Evolutionary conservation across 441 rosid species (phyloP), one percentile per base, ranked within the genome.

Genomic region (Omphalea diandra): DNA sequence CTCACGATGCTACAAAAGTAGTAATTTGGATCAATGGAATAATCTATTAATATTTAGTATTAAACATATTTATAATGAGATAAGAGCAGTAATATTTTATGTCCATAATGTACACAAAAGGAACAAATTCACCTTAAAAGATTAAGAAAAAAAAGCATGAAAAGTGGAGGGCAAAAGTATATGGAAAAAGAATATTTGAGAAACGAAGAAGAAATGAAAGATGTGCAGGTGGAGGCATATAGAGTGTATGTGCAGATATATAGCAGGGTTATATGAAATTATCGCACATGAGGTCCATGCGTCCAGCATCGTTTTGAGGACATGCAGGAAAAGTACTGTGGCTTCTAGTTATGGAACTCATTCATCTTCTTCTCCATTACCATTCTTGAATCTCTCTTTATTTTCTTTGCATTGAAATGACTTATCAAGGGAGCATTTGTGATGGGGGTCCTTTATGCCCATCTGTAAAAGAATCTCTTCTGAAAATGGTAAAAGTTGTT

Each of bases 371-470:
- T 46, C 22, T 7, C 22, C n/a, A n/a, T 46, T 46, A 17, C 20
- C 20, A 46, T 3, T 46, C 22, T 46, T 17, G 5, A 8, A 46
- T 22, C n/a, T 3, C 38, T 35, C 49, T 15, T 14, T 15, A 11
- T 11, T 4, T 11, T 52, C 15, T 56, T 31, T 31, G 4, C 9
- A 56, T 7, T 57, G 41, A 57, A 57, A 57, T 31, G 62, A 31
- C 62, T 6, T 6, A 2, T 57, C 41, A 5, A 6, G 12, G 9
- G 1, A 22, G 20, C 15, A 27, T 2, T 53, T 5, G n/a, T 7
- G 60, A 9, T 29, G 60, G 52, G 52, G 60, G 36, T 31, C 36
- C 60, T 56, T 56, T 15, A 56, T 56, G 38, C 60, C 36, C 61
- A 17, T 17, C 14, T 3, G 1, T 18, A 4, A 57, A 17, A 29